These are phyloP conservation scores for Coemansia sp. DNA, from an alignment of 192 early-diverging fungal species.

Conservation along the genomic window DNA sequence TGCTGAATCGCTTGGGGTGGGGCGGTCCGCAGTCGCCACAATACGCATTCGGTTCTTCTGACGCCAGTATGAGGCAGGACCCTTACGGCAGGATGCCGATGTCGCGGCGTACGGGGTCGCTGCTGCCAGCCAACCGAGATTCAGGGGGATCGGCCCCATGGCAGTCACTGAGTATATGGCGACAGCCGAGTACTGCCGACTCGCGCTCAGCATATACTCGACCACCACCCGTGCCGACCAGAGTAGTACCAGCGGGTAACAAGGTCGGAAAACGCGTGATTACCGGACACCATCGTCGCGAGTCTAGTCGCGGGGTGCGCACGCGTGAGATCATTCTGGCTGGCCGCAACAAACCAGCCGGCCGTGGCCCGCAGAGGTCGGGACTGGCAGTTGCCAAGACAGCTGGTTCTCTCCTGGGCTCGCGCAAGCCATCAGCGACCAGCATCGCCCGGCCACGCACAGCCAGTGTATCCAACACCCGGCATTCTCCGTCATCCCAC, in stretches of 20 bases:
- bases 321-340: slow-evolving; percentile 40
- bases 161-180: not conserved
- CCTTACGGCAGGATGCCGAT: not conserved
- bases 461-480: not conserved
- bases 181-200: not conserved
- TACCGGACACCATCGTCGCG: slow-evolving; percentile 15
- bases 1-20: not conserved
- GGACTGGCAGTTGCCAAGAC: slow-evolving; percentile 11
- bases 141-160: not conserved
- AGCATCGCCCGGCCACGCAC: not conserved
- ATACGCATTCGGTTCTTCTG: not conserved
- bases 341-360: not conserved
- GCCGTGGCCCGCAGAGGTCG: slow-evolving; percentile 1
- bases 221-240: not conserved
- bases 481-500: not conserved
- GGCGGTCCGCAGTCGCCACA: not conserved
- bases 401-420: slow-evolving; percentile 3
- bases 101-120: slow-evolving; percentile 1
- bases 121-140: not conserved
- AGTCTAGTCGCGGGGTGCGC: slow-evolving; percentile 33
- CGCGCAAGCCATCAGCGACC: not conserved
- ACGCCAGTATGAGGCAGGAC: not conserved
- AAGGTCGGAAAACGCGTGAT: not conserved
- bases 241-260: not conserved
- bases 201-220: not conserved